Conservation (phyloP, 148 eudicot species). For the Hydrangea macrophylla region DNA sequence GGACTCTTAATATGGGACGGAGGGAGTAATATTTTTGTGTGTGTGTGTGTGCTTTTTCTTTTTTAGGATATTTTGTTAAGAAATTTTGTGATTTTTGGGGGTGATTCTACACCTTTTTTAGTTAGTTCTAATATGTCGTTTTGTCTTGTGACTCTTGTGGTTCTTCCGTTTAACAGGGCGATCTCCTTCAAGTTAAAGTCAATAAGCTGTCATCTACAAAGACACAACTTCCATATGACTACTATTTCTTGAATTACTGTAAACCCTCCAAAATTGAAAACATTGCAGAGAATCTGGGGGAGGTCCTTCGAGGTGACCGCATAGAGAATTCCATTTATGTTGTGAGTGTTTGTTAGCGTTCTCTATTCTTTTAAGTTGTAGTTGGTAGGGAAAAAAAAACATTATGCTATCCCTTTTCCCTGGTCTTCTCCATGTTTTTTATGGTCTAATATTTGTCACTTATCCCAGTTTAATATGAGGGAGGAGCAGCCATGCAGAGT, state of each 20-base stretch:
- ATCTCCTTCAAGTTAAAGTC: constrained; percentile 44
- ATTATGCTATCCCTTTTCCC: neutral
- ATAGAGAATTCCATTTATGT: constrained; percentile 42
- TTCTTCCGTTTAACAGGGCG: constrained; percentile 29
- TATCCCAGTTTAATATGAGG: constrained; percentile 38
- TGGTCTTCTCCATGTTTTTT: neutral
- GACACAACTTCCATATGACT: constrained; percentile 51
- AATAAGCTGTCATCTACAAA: constrained; percentile 46
- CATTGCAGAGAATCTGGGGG: constrained; percentile 46
- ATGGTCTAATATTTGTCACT: neutral
- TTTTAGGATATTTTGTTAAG: neutral
- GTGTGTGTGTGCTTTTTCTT: too few relatives aligned
- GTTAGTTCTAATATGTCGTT: neutral
- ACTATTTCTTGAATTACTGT: constrained; percentile 40
- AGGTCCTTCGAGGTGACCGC: constrained; percentile 52
- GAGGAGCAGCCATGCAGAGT: constrained; percentile 44
- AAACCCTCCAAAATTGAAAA: constrained; percentile 34
- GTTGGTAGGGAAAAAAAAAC: neutral
- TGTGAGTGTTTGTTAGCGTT: constrained; percentile 22
- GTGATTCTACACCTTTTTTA: neutral
- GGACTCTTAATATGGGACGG: too few relatives aligned
- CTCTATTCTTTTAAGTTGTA: neutral
- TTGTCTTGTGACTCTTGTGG: neutral
- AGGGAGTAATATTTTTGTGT: too few relatives aligned
- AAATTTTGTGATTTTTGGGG: neutral